A percentile compares a stretch with the other conserved stretches of the same genome.
Conservation (phyloP, 768 basidiomycete species). For the Xerocomellus dryophilus region DNA sequence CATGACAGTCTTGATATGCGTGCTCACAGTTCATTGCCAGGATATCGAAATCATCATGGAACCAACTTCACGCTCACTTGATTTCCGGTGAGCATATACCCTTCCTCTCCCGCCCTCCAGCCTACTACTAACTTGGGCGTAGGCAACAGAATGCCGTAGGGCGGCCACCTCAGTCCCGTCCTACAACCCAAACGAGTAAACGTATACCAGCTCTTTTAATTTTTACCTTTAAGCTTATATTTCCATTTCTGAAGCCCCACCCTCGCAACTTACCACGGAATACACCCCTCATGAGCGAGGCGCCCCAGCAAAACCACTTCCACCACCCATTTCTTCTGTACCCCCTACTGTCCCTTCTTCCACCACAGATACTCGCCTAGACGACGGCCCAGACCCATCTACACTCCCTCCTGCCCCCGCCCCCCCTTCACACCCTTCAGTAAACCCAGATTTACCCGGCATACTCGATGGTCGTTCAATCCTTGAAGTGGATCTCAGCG, state of each 20-base stretch:
- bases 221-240: conserved; percentile 5
- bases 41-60: conserved; percentile 94
- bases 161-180: conserved; percentile 31
- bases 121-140: not conserved
- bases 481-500: conserved; percentile 76
- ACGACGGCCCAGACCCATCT: conserved; percentile 60
- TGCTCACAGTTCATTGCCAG: conserved; percentile 34
- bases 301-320: conserved; percentile 35
- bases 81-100: conserved; percentile 56
- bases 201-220: conserved; percentile 12
- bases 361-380: conserved; percentile 20
- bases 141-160: conserved; percentile 38
- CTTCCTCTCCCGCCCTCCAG: not conserved
- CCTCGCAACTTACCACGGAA: conserved; percentile 72
- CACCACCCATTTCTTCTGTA: conserved; percentile 18
- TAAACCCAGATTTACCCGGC: conserved; percentile 67
- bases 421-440: conserved; percentile 74
- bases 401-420: conserved; percentile 65
- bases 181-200: conserved; percentile 34
- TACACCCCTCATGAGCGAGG: conserved; percentile 73
- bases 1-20: not conserved
- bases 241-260: conserved; percentile 27
- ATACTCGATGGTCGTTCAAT: conserved; percentile 74
- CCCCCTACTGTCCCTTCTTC: conserved; percentile 22
- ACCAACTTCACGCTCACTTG: conserved; percentile 63